phyloP scores from a whole-genome alignment of 257 asterid species.

The Parsonsia alboflavescens region DNA sequence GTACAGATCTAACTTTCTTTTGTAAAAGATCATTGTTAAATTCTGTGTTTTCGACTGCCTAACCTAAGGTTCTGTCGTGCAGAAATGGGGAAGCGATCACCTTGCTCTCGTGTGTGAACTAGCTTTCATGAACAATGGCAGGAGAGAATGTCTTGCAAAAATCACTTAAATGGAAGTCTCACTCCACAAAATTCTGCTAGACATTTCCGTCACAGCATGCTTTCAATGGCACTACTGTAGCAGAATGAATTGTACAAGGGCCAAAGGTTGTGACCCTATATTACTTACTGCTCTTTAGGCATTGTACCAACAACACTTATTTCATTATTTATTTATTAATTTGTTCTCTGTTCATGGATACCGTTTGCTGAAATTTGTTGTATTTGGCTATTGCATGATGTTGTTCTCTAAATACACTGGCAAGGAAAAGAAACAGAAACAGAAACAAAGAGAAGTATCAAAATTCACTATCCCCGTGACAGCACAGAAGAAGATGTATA shows the following conservation, averaged over 20 bases:
- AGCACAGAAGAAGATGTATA: no score
- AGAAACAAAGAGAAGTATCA: no score
- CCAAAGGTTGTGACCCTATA: neutral
- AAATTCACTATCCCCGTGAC: neutral
- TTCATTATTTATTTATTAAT: neutral
- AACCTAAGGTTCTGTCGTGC: conserved; percentile 22
- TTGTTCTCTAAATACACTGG: neutral
- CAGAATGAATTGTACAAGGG: neutral
- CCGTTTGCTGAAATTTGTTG: neutral
- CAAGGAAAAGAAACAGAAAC: no score
- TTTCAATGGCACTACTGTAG: neutral
- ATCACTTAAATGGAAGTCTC: neutral
- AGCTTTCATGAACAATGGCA: conserved; percentile 44
- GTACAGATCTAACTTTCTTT: neutral
- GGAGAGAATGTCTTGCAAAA: conserved; percentile 13
- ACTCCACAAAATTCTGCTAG: neutral
- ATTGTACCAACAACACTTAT: neutral
- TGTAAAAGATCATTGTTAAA: neutral
- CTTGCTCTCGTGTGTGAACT: conserved; percentile 87
- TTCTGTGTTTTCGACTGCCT: neutral
- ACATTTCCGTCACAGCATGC: neutral
- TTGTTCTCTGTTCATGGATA: neutral
- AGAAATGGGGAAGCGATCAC: conserved; percentile 95
- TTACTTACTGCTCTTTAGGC: neutral
- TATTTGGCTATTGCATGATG: neutral